These are phyloP conservation scores for Populus nigra DNA, from an alignment of 345 rosid genomes.

Conservation along the genomic window DNA sequence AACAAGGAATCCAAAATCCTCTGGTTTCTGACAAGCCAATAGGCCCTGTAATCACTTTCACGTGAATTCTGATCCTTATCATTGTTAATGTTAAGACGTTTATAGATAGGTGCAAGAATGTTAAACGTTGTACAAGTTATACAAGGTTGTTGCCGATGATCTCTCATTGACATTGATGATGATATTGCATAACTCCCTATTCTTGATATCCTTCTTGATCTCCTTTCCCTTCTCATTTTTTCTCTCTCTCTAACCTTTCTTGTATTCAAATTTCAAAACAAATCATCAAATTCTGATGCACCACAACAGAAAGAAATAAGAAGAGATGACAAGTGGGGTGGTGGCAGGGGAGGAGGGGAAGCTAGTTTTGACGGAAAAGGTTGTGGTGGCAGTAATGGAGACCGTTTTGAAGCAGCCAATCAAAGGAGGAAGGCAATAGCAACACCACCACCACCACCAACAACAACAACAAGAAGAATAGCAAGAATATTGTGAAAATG, in stretches of 20 bases:
- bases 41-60: conserved; percentile 66
- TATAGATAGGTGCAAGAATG: conserved; percentile 87
- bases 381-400: background rate
- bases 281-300: background rate
- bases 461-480: background rate
- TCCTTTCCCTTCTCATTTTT: conserved; percentile 25
- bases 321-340: background rate
- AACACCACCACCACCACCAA: background rate
- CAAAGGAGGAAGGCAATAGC: background rate
- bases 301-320: background rate
- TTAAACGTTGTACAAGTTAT: conserved; percentile 83
- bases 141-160: conserved; percentile 67
- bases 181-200: conserved; percentile 91
- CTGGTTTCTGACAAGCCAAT: conserved; percentile 77
- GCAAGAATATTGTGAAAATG: background rate
- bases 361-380: background rate
- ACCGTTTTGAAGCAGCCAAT: background rate
- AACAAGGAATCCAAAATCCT: conserved; percentile 77
- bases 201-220: conserved; percentile 46
- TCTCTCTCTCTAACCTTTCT: background rate
- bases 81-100: conserved; percentile 41
- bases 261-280: background rate
- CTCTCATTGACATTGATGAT: conserved; percentile 54
- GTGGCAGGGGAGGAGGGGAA: background rate
- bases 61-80: conserved; percentile 52